A percentile compares a stretch with the other conserved stretches of the same genome.
Conservation (phyloP, 441 rosid species). For the Lepidium campestre region DNA sequence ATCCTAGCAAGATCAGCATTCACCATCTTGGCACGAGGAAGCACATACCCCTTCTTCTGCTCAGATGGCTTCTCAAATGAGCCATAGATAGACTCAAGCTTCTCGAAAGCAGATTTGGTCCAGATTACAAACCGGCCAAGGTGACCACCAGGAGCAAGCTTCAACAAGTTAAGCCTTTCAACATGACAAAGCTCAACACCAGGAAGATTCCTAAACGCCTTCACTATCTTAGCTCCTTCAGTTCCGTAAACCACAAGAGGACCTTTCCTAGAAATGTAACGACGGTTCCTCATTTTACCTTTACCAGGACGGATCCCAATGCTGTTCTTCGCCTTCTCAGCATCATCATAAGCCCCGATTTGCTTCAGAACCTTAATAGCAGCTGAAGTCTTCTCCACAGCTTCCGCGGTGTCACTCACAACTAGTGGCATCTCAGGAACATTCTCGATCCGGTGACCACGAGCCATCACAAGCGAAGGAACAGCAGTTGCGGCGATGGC, state of each 20-base stretch:
- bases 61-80: constrained; percentile 74
- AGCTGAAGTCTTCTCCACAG: constrained; percentile 72
- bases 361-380: constrained; percentile 74
- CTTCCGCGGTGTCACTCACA: constrained; percentile 60
- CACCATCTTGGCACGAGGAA: constrained; percentile 86
- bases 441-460: constrained; percentile 76
- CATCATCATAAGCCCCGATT: constrained; percentile 74
- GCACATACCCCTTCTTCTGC: constrained; percentile 81
- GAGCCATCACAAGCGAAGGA: constrained; percentile 87
- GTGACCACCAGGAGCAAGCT: constrained; percentile 96
- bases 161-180: constrained; percentile 70
- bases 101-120: constrained; percentile 92
- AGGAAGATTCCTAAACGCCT: constrained; percentile 84
- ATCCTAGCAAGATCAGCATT: constrained; percentile 92
- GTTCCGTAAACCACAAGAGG: constrained; percentile 78
- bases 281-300: constrained; percentile 83
- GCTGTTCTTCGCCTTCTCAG: constrained; percentile 86
- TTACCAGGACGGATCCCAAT: constrained; percentile 79
- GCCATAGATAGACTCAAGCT: constrained; percentile 79
- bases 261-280: constrained; percentile 85
- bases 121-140: constrained; percentile 88
- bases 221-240: constrained; percentile 76
- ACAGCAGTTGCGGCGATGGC: constrained; percentile 88
- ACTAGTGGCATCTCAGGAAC: constrained; percentile 89
- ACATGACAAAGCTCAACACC: constrained; percentile 89